Conservation (phyloP, 441 rosid genomes). For the Biscutella auriculata region DNA sequence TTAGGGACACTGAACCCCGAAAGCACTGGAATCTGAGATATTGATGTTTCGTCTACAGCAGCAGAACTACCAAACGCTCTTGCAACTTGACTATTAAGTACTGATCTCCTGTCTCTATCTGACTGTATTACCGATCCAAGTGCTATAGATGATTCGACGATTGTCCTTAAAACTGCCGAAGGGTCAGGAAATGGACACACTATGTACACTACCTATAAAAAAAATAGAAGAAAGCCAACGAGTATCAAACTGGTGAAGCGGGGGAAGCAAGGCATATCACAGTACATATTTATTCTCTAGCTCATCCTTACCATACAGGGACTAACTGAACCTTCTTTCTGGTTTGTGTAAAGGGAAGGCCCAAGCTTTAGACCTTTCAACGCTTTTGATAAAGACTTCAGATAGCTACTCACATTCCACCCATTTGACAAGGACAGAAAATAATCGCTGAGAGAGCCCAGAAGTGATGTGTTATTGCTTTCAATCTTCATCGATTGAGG, state of each 20-base stretch:
- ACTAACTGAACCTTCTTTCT: slow-evolving; percentile 77
- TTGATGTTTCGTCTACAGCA: slow-evolving; percentile 85
- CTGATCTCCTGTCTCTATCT: slow-evolving; percentile 65
- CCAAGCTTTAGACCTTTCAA: slow-evolving; percentile 77
- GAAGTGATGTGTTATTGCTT: slow-evolving; percentile 80
- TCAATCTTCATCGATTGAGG: slow-evolving; percentile 99
- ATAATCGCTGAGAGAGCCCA: slow-evolving; percentile 96
- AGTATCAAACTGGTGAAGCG: slow-evolving; percentile 9
- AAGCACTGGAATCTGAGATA: slow-evolving; percentile 70
- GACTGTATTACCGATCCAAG: slow-evolving; percentile 66
- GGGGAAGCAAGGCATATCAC: not conserved
- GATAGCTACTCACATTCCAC: slow-evolving; percentile 95
- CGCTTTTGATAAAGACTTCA: slow-evolving; percentile 92
- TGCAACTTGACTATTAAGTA: slow-evolving; percentile 67
- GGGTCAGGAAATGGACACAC: slow-evolving; percentile 99
- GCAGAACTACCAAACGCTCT: slow-evolving; percentile 82
- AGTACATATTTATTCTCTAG: not conserved
- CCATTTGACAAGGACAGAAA: slow-evolving; percentile 96
- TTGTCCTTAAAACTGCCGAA: slow-evolving; percentile 71
- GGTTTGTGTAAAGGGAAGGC: slow-evolving; percentile 45
- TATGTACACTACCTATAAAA: slow-evolving; percentile 78
- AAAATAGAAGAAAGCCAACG: slow-evolving; percentile 10
- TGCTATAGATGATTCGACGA: slow-evolving; percentile 81
- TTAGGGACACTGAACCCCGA: slow-evolving; percentile 85
- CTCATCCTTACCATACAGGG: slow-evolving; percentile 64